phyloP scores from a whole-genome alignment of 768 basidiomycete genomes.

The Rickenella mellea region DNA sequence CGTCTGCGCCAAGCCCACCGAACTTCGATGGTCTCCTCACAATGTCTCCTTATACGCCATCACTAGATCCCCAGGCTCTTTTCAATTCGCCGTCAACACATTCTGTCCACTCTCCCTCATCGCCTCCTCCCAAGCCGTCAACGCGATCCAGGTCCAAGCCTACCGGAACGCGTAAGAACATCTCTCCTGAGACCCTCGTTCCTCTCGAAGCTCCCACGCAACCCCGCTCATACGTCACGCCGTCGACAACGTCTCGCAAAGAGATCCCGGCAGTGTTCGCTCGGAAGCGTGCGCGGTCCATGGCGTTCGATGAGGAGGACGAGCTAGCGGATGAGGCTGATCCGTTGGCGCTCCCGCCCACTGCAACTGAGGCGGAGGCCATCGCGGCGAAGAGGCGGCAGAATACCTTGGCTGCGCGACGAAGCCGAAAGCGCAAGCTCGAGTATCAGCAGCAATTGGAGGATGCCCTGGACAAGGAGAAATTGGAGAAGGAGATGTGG shows the following conservation, averaged over 20 bases:
- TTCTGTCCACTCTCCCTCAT: slow-evolving; percentile 8
- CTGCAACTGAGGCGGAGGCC: slow-evolving; percentile 50
- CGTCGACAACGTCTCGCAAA: slow-evolving; percentile 73
- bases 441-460: slow-evolving; percentile 62
- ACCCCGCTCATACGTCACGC: slow-evolving; percentile 57
- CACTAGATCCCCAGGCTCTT: too few relatives aligned
- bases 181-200: slow-evolving; percentile 55
- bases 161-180: slow-evolving; percentile 66
- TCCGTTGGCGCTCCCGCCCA: slow-evolving; percentile 28
- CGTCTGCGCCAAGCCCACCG: not conserved
- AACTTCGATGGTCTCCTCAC: not conserved
- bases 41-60: slow-evolving; percentile 3
- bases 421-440: slow-evolving; percentile 66
- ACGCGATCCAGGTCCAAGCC: slow-evolving; percentile 23
- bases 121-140: slow-evolving; percentile 11
- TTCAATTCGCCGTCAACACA: not conserved
- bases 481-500: slow-evolving; percentile 55
- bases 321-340: slow-evolving; percentile 38
- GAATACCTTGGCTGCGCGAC: slow-evolving; percentile 81
- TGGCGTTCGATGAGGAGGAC: slow-evolving; percentile 31
- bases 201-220: slow-evolving; percentile 76
- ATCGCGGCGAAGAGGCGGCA: slow-evolving; percentile 72
- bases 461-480: slow-evolving; percentile 39
- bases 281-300: slow-evolving; percentile 47
- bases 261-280: slow-evolving; percentile 65